These are phyloP conservation scores for Blastobotrys niveus DNA, from an alignment of 1,139 yeast species.

Conservation along the genomic window DNA sequence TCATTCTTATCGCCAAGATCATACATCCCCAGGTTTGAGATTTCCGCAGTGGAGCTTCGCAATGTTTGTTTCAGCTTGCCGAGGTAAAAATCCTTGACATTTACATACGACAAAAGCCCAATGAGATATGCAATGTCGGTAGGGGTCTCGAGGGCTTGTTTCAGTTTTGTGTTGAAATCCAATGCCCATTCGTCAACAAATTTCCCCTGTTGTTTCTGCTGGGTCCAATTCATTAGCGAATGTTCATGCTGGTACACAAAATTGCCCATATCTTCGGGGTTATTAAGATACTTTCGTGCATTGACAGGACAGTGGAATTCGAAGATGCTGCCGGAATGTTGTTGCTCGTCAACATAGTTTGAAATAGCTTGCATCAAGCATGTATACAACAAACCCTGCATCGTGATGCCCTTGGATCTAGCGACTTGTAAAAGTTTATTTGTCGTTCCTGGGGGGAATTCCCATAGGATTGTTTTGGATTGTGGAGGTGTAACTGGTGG, in stretches of 20 bases:
- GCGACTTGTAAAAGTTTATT: slow-evolving; percentile 11
- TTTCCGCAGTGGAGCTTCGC: slow-evolving; percentile 8
- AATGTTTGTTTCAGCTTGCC: not conserved
- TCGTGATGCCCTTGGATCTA: slow-evolving; percentile 1
- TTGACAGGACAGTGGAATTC: slow-evolving; percentile 19
- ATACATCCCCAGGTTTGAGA: slow-evolving; percentile 16
- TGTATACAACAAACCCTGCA: slow-evolving; percentile 10
- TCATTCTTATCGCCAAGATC: slow-evolving; percentile 3
- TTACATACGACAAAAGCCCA: slow-evolving; percentile 19
- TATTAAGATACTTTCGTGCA: slow-evolving; percentile 21
- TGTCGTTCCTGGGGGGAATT: slow-evolving; percentile 11
- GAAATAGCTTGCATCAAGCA: slow-evolving; percentile 7
- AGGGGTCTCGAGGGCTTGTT: slow-evolving; percentile 7
- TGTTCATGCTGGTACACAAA: slow-evolving; percentile 17
- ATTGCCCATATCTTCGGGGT: slow-evolving; percentile 22
- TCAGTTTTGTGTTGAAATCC: slow-evolving; percentile 11
- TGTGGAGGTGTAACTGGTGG: slow-evolving; percentile 15
- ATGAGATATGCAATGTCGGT: slow-evolving; percentile 14
- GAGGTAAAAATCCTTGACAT: slow-evolving; percentile 14
- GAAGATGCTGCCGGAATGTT: not conserved
- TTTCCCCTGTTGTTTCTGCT: not conserved
- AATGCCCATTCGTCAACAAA: slow-evolving; percentile 16
- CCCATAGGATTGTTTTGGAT: slow-evolving; percentile 16
- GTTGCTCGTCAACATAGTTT: not conserved
- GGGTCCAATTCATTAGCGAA: not conserved